Base-by-base conservation (phyloP, 495 filamentous ascomycete species). In the Massariosphaeria phaeospora region DNA sequence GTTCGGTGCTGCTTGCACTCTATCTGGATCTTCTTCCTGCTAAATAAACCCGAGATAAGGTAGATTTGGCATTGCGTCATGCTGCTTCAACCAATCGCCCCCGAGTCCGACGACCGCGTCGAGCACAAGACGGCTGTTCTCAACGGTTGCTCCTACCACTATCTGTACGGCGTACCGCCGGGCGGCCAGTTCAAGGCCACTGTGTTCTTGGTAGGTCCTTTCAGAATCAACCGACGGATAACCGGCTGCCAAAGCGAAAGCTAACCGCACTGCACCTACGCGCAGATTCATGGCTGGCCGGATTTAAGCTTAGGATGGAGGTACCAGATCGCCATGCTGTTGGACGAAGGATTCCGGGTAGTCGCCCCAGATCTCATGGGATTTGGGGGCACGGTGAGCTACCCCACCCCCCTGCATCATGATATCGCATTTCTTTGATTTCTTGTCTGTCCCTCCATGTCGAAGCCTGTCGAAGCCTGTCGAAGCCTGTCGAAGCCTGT, bases 281-380 rank as follows among this genome's bases (percentile, higher is more conserved):
- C 34, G 24, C 53, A 81, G 78, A 72, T 84, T 52, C 82, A 84
- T 68, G 81, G 82, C 50, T 87, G 75, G 66, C 81, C 86, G 1
- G 85, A 91, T 67, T 59, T 86, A 23, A 79, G 78, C 17, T 76
- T 84, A 62, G 83, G 77, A 68, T 91, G 89, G 88, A 81, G 89
- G 47, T 81, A 84, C 69, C 86, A 94, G 67, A 89, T 96, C 64
- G 88, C 88, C 7, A 71, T 80, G 67, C 73, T 94, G n/a, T 57
- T 85, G 3, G 73, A 81, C 12, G 71, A 81, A 65, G 83, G 82
- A 8, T 74, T 89, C 40, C 76, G 83, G 33, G 84, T 93, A 31
- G 78, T 94, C 34, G 85, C 79, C 12, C 85, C 88, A 2, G 87
- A 94, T 66, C 78, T 87, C 70, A 79, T 94, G 40, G 89, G 89